Evolutionary conservation across 2,329 filamentous ascomycete species (phyloP).

Genomic region (Fusarium irregulare): DNA sequence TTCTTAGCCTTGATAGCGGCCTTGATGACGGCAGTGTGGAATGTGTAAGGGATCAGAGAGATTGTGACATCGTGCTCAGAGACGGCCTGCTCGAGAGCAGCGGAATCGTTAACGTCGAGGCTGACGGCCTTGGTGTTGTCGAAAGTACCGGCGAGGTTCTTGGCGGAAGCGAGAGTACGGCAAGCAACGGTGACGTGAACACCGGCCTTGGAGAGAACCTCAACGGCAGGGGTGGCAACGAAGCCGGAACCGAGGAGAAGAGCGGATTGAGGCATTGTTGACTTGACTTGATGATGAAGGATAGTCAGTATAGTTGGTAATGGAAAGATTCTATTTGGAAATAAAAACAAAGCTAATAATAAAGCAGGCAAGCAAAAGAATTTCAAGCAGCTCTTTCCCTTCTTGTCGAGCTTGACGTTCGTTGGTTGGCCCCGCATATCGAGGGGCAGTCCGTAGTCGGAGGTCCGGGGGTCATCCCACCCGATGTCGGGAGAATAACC

Average conservation of each 20-base stretch:
- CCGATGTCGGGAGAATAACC: constrained; percentile 25
- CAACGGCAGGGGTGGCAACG: constrained; percentile 72
- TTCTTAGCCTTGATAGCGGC: constrained; percentile 93
- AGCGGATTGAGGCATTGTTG: constrained; percentile 47
- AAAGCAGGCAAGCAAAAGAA: constrained; percentile 14
- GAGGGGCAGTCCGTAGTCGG: constrained; percentile 24
- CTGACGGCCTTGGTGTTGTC: constrained; percentile 80
- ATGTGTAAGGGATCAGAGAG: constrained; percentile 89
- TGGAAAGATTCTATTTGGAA: constrained; percentile 15
- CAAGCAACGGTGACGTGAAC: constrained; percentile 79
- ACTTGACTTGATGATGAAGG: constrained; percentile 8
- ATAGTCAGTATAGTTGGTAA: constrained; percentile 2
- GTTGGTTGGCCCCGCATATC: constrained; percentile 20
- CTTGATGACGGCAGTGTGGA: constrained; percentile 91
- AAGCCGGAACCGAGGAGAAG: constrained; percentile 60
- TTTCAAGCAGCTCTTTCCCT: constrained; percentile 12
- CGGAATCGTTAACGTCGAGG: constrained; percentile 82
- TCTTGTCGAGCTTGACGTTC: constrained; percentile 5
- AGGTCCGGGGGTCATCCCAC: not conserved
- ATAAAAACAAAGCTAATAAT: not conserved
- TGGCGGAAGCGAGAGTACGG: constrained; percentile 80
- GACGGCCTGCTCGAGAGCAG: constrained; percentile 83
- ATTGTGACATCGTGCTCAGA: constrained; percentile 84
- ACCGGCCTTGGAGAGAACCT: constrained; percentile 70
- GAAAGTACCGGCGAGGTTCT: constrained; percentile 79